Evolutionary conservation across 768 basidiomycete species (phyloP).

Genomic region (Boletus huronensis): DNA sequence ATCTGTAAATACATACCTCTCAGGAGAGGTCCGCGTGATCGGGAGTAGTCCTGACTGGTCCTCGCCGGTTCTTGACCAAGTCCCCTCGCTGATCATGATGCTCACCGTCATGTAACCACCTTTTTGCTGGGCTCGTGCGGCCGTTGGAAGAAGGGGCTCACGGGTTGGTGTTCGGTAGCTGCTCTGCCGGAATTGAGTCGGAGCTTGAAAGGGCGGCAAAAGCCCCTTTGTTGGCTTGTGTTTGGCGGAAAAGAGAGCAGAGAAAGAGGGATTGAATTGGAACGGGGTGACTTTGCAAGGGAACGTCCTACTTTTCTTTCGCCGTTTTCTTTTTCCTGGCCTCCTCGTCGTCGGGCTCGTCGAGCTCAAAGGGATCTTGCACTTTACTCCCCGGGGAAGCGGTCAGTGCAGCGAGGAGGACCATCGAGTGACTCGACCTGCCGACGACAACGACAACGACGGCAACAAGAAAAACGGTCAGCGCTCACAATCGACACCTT

Average conservation of each 20-base stretch:
- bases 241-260: constrained; percentile 23
- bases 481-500: constrained; percentile 12
- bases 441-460: constrained; percentile 2
- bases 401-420: constrained; percentile 4
- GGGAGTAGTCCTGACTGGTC: no score
- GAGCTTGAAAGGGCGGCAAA: constrained; percentile 19
- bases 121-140: no score
- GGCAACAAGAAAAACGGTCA: constrained; percentile 16
- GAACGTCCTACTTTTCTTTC: constrained; percentile 19
- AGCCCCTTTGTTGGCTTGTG: constrained; percentile 28
- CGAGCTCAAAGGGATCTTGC: constrained; percentile 11
- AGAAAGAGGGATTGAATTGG: constrained; percentile 14
- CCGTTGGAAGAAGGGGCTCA: no score
- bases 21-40: no score
- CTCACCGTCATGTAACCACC: no score
- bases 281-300: constrained; percentile 16
- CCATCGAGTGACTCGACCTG: constrained; percentile 2
- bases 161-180: neutral
- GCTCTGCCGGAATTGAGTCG: constrained; percentile 11
- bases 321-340: constrained; percentile 1
- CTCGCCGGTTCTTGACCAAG: no score
- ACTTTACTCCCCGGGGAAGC: neutral
- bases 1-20: no score
- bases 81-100: no score
- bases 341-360: constrained; percentile 17